A percentile compares a stretch with the other conserved stretches of the same genome.
phyloP scores from a whole-genome alignment of 2,329 filamentous ascomycete species.

The Calonectria fujianensis region DNA sequence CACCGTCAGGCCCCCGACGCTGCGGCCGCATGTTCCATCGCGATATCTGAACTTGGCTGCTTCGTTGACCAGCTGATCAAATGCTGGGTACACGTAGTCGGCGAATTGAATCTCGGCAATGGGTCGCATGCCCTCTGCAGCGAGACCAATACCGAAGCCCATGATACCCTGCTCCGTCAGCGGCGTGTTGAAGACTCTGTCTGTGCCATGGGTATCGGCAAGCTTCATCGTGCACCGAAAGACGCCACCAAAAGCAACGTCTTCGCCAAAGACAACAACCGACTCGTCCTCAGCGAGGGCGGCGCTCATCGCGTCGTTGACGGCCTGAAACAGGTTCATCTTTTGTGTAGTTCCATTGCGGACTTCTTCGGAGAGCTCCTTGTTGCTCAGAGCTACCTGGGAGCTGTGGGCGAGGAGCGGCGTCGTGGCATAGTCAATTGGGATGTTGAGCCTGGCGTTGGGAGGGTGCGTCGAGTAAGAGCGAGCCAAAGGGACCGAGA shows the following conservation, averaged over 20 bases:
- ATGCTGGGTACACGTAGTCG: conserved; percentile 94
- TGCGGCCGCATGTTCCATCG: conserved; percentile 74
- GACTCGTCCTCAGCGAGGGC: conserved; percentile 89
- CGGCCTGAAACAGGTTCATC: conserved; percentile 94
- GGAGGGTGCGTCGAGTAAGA: conserved; percentile 75
- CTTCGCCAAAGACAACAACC: conserved; percentile 95
- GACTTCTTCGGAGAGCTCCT: conserved; percentile 81
- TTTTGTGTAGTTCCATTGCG: conserved; percentile 84
- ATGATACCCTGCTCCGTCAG: conserved; percentile 95
- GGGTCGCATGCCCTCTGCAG: conserved; percentile 93
- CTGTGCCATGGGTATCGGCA: conserved; percentile 88
- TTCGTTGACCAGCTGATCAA: conserved; percentile 96
- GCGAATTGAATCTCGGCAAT: conserved; percentile 97
- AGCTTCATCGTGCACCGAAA: conserved; percentile 96
- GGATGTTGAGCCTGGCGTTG: conserved; percentile 84
- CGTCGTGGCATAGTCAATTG: conserved; percentile 90
- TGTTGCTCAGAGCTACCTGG: conserved; percentile 80
- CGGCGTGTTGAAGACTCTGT: conserved; percentile 97
- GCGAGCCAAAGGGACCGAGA: conserved; percentile 49
- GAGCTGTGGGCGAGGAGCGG: conserved; percentile 88
- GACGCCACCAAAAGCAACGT: conserved; percentile 97
- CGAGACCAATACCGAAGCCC: conserved; percentile 93
- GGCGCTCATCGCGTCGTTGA: conserved; percentile 91
- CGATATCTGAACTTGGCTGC: conserved; percentile 91
- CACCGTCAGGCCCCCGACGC: conserved; percentile 87